phyloP scores from a whole-genome alignment of 257 asterid species.

The Solanum bukasovii region DNA sequence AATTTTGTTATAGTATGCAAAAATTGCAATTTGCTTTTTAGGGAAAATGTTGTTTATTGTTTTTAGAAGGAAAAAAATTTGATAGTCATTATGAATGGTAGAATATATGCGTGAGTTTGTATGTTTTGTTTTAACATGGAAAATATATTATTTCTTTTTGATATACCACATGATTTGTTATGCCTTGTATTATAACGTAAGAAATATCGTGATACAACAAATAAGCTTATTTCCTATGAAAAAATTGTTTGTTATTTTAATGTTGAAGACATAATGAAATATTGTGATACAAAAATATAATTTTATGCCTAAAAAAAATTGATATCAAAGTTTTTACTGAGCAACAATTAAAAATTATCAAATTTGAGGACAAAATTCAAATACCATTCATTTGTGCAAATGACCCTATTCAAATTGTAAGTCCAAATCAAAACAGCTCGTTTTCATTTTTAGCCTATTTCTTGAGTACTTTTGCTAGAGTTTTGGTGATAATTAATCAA shows the following conservation, averaged over 20 bases:
- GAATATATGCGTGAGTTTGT: too few species aligned
- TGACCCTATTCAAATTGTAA: neutral
- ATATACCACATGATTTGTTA: too few species aligned
- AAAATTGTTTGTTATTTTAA: too few species aligned
- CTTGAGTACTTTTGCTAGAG: neutral
- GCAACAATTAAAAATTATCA: neutral
- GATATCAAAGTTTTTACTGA: too few species aligned
- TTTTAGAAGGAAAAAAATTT: neutral
- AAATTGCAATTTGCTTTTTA: neutral
- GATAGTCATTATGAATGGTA: neutral
- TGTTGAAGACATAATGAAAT: too few species aligned
- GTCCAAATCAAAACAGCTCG: neutral
- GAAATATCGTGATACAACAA: too few species aligned
- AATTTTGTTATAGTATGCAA: neutral
- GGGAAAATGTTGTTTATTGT: neutral
- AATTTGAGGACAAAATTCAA: neutral
- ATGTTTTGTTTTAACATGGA: too few species aligned
- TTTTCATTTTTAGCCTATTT: neutral
- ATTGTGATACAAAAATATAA: too few species aligned
- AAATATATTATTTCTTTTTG: too few species aligned
- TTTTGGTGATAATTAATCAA: neutral
- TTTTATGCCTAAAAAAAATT: neutral
- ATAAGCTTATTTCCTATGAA: too few species aligned
- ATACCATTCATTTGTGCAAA: neutral
- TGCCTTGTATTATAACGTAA: too few species aligned